phyloP scores from a whole-genome alignment of 495 filamentous ascomycete species.

The Penicillium longicatenatum region DNA sequence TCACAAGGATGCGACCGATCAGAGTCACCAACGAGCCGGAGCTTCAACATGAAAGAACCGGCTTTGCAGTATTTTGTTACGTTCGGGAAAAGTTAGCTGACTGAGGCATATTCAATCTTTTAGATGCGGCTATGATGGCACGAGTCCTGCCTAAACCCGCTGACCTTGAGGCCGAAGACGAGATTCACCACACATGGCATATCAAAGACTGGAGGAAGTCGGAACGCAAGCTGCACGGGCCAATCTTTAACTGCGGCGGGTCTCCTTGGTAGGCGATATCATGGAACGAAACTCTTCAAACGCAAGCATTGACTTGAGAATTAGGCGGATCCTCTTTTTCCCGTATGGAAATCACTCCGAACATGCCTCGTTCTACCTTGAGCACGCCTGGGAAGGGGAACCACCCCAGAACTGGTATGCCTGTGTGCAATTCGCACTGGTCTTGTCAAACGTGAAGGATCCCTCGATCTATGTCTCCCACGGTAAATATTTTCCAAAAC shows the following conservation, averaged over 20 bases:
- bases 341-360: constrained; percentile 93
- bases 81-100: constrained; percentile 16
- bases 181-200: constrained; percentile 78
- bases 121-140: constrained; percentile 84
- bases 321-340: constrained; percentile 91
- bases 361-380: constrained; percentile 90
- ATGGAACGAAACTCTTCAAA: neutral
- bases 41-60: neutral
- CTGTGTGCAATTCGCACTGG: constrained; percentile 93
- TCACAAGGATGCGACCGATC: neutral
- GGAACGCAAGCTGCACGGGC: constrained; percentile 79
- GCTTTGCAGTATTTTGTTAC: neutral
- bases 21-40: neutral
- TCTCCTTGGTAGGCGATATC: constrained; percentile 73
- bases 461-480: constrained; percentile 74
- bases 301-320: constrained; percentile 14
- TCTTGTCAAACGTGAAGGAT: constrained; percentile 91
- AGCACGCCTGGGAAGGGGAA: constrained; percentile 80
- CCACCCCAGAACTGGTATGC: constrained; percentile 89
- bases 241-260: constrained; percentile 81
- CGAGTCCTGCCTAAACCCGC: constrained; percentile 70
- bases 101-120: constrained; percentile 15
- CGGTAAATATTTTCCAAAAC: constrained; percentile 37
- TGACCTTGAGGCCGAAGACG: constrained; percentile 71
- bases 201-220: constrained; percentile 78